phyloP scores from a whole-genome alignment of 2,329 filamentous ascomycete species.

The Diaporthe amygdali region DNA sequence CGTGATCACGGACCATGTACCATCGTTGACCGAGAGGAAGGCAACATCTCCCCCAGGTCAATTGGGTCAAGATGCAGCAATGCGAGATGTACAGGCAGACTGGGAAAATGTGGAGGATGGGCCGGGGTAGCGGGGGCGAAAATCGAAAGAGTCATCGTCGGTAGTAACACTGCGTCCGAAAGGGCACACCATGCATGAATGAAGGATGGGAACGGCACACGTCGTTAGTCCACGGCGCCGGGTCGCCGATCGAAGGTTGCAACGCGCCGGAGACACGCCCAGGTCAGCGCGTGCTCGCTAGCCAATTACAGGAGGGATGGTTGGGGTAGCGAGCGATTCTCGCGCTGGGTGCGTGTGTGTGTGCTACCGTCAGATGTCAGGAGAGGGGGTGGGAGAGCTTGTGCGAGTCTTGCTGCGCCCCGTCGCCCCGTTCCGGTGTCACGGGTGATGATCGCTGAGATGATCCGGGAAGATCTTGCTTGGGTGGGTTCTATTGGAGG shows the following conservation, averaged over 20 bases:
- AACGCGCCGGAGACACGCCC: constrained; percentile 19
- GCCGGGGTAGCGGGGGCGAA: background rate
- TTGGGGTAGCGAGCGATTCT: constrained; percentile 18
- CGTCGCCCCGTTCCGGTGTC: constrained; percentile 20
- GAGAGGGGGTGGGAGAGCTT: too few relatives aligned
- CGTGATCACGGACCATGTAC: background rate
- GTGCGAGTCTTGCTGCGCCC: constrained; percentile 11
- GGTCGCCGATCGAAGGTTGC: constrained; percentile 16
- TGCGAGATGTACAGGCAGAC: background rate
- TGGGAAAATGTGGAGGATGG: background rate
- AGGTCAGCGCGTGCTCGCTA: constrained; percentile 24
- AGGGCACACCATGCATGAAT: background rate
- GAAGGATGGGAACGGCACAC: constrained; percentile 12
- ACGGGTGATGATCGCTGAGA: constrained; percentile 8
- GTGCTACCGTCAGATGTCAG: background rate
- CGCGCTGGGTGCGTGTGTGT: constrained; percentile 10
- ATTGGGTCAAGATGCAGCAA: background rate
- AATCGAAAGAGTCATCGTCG: background rate
- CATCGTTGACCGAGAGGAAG: background rate
- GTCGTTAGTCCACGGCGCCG: constrained; percentile 16
- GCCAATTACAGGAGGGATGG: constrained; percentile 13
- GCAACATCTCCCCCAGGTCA: background rate
- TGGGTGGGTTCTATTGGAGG: background rate
- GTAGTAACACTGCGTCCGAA: background rate
- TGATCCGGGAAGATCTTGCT: constrained; percentile 15